Evolutionary conservation across 768 basidiomycete genomes (phyloP).

Genomic region (Cubamyces sp.): DNA sequence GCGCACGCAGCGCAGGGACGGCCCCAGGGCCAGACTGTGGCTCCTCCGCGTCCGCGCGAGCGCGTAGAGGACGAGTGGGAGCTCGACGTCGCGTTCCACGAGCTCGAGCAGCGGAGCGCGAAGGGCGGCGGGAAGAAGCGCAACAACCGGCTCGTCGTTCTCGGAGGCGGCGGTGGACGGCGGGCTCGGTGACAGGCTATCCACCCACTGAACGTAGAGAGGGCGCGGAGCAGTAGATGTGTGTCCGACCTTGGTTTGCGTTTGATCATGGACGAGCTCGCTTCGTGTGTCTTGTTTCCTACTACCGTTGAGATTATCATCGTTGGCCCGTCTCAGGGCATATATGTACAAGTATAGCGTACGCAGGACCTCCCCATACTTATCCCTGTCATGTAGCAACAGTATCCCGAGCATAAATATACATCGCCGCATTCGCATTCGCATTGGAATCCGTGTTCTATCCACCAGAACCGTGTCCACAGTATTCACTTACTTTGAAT

Average conservation of each 20-base stretch:
- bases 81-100: slow-evolving; percentile 79
- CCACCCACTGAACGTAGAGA: neutral
- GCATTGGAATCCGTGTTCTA: too few relatives aligned
- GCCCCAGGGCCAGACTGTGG: slow-evolving; percentile 24
- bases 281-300: neutral
- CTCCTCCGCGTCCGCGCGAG: slow-evolving; percentile 37
- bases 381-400: slow-evolving; percentile 22
- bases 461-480: too few relatives aligned
- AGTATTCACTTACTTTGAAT: neutral
- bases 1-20: slow-evolving; percentile 39
- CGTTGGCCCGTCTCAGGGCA: slow-evolving; percentile 4
- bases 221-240: neutral
- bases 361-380: slow-evolving; percentile 10
- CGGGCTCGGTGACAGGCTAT: slow-evolving; percentile 34
- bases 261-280: neutral
- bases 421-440: slow-evolving; percentile 1
- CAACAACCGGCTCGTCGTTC: slow-evolving; percentile 66
- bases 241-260: neutral
- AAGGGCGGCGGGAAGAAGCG: slow-evolving; percentile 58
- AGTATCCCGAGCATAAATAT: slow-evolving; percentile 10
- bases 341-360: slow-evolving; percentile 15
- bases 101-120: slow-evolving; percentile 63
- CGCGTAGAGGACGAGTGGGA: slow-evolving; percentile 70
- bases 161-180: slow-evolving; percentile 62
- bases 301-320: neutral